These are phyloP conservation scores for Cryphonectria radicalis DNA, from an alignment of 2,329 filamentous ascomycete species.

Conservation along the genomic window DNA sequence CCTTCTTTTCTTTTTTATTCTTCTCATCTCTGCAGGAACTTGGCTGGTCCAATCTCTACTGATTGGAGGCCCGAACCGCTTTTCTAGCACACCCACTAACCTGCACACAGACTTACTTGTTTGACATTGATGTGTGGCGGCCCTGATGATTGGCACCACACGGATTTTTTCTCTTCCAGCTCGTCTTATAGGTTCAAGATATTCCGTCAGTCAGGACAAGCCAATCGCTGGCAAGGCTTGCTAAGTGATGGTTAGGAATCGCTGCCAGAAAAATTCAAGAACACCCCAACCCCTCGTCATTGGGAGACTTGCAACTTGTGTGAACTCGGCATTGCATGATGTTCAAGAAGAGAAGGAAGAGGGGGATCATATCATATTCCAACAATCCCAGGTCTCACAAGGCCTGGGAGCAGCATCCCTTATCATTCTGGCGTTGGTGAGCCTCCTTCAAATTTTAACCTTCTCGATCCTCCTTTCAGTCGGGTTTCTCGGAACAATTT, in stretches of 20 bases:
- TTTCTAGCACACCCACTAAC: not conserved
- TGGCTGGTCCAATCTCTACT: not conserved
- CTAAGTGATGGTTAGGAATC: too few species aligned
- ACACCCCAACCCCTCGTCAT: not conserved
- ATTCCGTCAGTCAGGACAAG: not conserved
- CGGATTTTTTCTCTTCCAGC: not conserved
- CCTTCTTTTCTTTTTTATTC: not conserved
- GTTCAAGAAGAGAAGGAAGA: not conserved
- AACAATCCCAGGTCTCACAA: not conserved
- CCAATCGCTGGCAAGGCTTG: not conserved
- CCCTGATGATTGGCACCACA: not conserved
- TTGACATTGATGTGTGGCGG: not conserved
- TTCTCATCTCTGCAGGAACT: not conserved
- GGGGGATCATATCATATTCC: not conserved
- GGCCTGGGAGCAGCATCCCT: not conserved
- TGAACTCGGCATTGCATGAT: not conserved
- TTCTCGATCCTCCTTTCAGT: not conserved
- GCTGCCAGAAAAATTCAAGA: not conserved
- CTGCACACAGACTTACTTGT: not conserved
- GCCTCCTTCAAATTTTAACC: not conserved
- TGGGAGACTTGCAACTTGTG: not conserved
- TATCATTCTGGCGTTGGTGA: not conserved
- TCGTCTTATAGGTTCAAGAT: not conserved
- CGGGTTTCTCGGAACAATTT: not conserved
- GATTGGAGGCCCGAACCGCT: not conserved